Conservation (phyloP, 495 filamentous ascomycete species). For the Lindgomyces ingoldianus region DNA sequence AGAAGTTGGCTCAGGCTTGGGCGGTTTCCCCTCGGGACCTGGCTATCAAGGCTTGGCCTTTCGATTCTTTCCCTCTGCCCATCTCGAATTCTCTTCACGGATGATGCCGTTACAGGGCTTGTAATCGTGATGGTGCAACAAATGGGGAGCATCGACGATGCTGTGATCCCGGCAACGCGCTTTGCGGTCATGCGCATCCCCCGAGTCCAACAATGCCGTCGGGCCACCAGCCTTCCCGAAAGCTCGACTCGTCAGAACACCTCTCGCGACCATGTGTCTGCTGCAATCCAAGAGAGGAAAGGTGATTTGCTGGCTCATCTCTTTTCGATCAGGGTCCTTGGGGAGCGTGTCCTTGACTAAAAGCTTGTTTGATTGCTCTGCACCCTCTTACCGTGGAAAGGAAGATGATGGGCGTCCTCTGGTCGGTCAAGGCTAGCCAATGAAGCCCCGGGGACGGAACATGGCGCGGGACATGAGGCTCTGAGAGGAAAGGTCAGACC, state of each 20-base stretch:
- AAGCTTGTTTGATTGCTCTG: slow-evolving; percentile 18
- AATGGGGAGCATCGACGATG: background rate
- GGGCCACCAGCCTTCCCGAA: background rate
- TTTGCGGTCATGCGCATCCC: background rate
- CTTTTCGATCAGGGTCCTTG: slow-evolving; percentile 6
- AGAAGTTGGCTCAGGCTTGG: too few species aligned
- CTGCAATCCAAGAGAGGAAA: background rate
- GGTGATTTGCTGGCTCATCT: slow-evolving; percentile 11
- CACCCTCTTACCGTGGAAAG: background rate
- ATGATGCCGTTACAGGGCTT: background rate
- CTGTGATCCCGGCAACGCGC: background rate
- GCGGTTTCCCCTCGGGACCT: too few species aligned
- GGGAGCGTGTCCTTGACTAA: background rate
- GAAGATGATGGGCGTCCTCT: background rate
- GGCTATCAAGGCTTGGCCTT: background rate
- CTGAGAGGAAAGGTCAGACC: slow-evolving; percentile 15
- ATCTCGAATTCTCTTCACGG: background rate
- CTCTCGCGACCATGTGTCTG: background rate
- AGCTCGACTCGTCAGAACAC: background rate
- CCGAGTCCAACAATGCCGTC: too few species aligned
- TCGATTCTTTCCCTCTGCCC: background rate
- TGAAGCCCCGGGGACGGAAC: background rate
- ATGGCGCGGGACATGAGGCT: slow-evolving; percentile 15
- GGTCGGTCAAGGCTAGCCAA: slow-evolving; percentile 12
- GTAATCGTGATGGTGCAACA: background rate